Conservation (phyloP, 1,284 basidiomycete genomes). For the Somion occarium region DNA sequence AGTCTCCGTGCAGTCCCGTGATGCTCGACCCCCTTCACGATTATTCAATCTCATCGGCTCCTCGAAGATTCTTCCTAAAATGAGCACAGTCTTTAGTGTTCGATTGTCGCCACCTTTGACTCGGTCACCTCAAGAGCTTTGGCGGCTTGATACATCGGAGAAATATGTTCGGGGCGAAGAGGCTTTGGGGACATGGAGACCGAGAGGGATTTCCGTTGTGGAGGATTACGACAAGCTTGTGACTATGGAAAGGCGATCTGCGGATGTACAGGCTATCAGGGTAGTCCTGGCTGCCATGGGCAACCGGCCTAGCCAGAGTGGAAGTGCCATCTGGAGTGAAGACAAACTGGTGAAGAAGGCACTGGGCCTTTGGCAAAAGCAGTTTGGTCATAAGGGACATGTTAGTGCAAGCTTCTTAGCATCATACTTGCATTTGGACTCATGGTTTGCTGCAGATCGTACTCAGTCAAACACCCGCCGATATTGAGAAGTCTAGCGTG, state of each 20-base stretch:
- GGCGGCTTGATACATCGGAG: slow-evolving; percentile 91
- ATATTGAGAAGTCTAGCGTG: slow-evolving; percentile 42
- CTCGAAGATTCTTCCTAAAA: slow-evolving; percentile 69
- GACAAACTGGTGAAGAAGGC: slow-evolving; percentile 62
- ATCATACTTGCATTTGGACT: neutral
- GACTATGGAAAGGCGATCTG: slow-evolving; percentile 66
- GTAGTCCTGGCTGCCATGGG: slow-evolving; percentile 64
- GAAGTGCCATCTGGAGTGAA: slow-evolving; percentile 56
- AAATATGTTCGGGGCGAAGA: slow-evolving; percentile 95
- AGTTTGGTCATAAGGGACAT: slow-evolving; percentile 71
- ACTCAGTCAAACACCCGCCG: slow-evolving; percentile 63
- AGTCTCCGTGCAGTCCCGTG: slow-evolving; percentile 81
- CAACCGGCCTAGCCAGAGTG: slow-evolving; percentile 42
- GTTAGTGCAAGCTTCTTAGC: slow-evolving; percentile 37
- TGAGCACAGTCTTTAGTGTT: slow-evolving; percentile 78
- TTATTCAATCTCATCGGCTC: slow-evolving; percentile 74
- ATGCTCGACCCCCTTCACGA: slow-evolving; percentile 79
- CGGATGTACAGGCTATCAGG: slow-evolving; percentile 87
- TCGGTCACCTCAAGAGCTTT: slow-evolving; percentile 84
- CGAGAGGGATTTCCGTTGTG: slow-evolving; percentile 83
- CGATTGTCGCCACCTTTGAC: slow-evolving; percentile 82
- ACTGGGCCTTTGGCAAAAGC: slow-evolving; percentile 77
- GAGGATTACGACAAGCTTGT: slow-evolving; percentile 77
- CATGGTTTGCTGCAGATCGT: slow-evolving; percentile 56
- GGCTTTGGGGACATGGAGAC: slow-evolving; percentile 76